These are phyloP conservation scores for Tolypocladium ophioglossoides DNA, from an alignment of 2,329 filamentous ascomycete genomes.

Conservation along the genomic window DNA sequence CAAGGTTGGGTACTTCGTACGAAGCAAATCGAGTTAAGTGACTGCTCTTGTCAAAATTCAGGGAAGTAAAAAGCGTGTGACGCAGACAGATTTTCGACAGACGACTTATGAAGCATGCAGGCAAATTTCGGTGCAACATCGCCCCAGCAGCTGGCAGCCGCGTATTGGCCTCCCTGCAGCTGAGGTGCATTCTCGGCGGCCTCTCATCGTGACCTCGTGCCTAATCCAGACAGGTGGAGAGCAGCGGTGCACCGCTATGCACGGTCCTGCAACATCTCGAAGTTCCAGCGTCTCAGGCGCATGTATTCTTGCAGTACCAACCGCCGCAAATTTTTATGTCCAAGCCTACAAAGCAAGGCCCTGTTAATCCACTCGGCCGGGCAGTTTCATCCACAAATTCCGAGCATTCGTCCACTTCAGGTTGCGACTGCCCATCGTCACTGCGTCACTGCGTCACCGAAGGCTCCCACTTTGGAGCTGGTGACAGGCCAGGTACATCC, in stretches of 20 bases:
- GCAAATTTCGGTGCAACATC: background rate
- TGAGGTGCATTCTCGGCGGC: background rate
- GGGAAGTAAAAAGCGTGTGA: too few species aligned
- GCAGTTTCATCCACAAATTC: background rate
- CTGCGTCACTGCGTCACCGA: background rate
- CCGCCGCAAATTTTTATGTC: background rate
- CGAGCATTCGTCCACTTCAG: background rate
- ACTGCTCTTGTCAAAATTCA: too few species aligned
- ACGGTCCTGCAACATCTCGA: background rate
- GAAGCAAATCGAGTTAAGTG: too few species aligned
- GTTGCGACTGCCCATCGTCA: background rate
- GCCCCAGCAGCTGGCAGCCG: too few species aligned
- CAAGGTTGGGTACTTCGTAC: too few species aligned
- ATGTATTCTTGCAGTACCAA: background rate
- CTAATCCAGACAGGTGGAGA: background rate
- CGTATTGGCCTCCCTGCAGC: background rate
- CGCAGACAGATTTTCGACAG: too few species aligned
- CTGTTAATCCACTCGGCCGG: background rate
- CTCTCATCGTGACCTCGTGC: background rate
- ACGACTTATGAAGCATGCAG: background rate
- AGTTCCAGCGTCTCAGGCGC: background rate
- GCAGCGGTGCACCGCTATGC: too few species aligned
- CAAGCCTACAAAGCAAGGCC: background rate
- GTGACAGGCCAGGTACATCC: background rate
- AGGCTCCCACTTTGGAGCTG: background rate